Base-by-base conservation (phyloP, 2,329 filamentous ascomycete genomes). In the Acarospora socialis region DNA sequence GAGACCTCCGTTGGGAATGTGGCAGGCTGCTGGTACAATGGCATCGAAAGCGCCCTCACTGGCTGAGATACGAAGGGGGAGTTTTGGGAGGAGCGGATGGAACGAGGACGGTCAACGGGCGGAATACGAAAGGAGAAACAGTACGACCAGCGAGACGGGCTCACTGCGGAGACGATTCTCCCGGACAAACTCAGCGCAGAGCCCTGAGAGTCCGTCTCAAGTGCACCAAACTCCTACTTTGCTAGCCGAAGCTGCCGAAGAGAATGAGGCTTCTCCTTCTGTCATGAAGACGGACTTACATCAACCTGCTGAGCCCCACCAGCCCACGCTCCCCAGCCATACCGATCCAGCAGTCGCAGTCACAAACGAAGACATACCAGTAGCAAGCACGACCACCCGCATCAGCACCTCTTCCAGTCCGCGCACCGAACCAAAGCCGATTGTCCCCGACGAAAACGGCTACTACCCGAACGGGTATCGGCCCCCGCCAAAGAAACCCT, bases 391-490 rank as follows among this genome's bases (percentile, higher is more conserved):
- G n/a, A n/a, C n/a, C n/a, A n/a, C n/a, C n/a, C n/a, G n/a, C n/a
- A n/a, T n/a, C n/a, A n/a, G n/a, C n/a, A n/a, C n/a, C n/a, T n/a
- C n/a, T n/a, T n/a, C n/a, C n/a, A n/a, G n/a, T n/a, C n/a, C n/a
- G n/a, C n/a, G n/a, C n/a, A 22, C 5, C 9, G 29, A 21, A 16
- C 30, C 24, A 26, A 19, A 26, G 22, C 16, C 17, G 22, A 30
- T 32, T 10, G 48, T 46, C 7, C 50, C 50, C 1, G 44, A 53
- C 32, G 48, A 44, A 30, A 47, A 45, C n/a, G 50, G 50, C 26
- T 43, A 45, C 19, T 53, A 53, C 34, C 49, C 50, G 23, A 53
- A 51, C 24, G 50, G 50, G 30, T 53, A 53, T 40, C 48, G 48
- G 24, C 52, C 52, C 35, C 50, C 50, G 16, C 46, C 46, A 30